Evolutionary conservation across 768 basidiomycete genomes (phyloP).

Genomic region (Tulasnella sp.): DNA sequence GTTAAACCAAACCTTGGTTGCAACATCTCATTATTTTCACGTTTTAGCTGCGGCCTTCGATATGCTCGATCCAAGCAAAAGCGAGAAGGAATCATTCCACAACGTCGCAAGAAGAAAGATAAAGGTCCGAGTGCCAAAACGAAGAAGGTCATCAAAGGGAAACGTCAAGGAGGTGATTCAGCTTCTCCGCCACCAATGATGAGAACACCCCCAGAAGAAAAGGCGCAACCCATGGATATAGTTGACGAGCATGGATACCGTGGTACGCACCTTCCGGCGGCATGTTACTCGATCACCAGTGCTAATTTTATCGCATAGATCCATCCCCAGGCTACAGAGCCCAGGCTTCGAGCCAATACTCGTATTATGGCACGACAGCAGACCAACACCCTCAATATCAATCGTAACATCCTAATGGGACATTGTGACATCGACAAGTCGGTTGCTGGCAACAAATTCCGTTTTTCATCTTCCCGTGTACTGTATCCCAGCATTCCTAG

Average conservation of each 20-base stretch:
- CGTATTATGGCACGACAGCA: not conserved
- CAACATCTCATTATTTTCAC: conserved; percentile 20
- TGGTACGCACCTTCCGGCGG: not conserved
- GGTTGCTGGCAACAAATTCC: not conserved
- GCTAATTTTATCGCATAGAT: not conserved
- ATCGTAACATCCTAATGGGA: not conserved
- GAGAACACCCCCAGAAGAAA: not conserved
- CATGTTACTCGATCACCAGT: not conserved
- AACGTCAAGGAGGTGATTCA: conserved; percentile 2
- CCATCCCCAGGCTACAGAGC: not conserved
- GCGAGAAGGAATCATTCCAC: conserved; percentile 56
- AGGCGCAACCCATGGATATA: not conserved
- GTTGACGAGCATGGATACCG: not conserved
- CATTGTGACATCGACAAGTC: conserved; percentile 13
- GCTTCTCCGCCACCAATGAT: conserved; percentile 3
- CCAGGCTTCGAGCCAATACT: not conserved
- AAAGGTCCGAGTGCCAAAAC: not conserved
- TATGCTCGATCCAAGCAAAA: conserved; percentile 86
- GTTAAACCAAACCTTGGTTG: conserved; percentile 26
- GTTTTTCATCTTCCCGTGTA: not conserved
- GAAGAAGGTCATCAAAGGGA: not conserved
- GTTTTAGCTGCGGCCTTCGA: conserved; percentile 69
- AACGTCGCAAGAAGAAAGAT: conserved; percentile 33
- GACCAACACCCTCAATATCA: not conserved
- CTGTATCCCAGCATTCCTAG: not conserved